phyloP scores from a whole-genome alignment of 2,329 filamentous ascomycete species.

The Zarea fungicola region DNA sequence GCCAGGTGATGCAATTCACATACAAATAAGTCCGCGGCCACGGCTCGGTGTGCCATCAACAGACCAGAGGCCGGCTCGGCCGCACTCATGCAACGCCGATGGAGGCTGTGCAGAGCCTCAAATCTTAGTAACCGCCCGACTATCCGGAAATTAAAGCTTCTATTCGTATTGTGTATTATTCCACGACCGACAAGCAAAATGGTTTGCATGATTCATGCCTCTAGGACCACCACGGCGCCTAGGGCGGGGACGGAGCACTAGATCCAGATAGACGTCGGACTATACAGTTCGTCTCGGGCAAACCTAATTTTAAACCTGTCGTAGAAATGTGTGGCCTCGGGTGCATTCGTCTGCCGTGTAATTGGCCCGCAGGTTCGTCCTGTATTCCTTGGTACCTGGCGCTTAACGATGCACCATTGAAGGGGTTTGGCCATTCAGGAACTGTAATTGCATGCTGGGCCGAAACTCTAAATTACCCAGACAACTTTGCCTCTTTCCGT shows the following conservation, averaged over 20 bases:
- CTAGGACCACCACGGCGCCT: not conserved
- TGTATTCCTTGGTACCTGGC: not conserved
- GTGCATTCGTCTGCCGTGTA: no score
- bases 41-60: no score
- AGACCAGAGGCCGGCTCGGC: not conserved
- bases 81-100: conserved; percentile 2
- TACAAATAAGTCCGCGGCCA: no score
- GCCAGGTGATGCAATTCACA: no score
- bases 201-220: not conserved
- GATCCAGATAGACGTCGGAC: no score
- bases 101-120: conserved; percentile 12
- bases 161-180: conserved; percentile 2
- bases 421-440: not conserved
- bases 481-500: not conserved
- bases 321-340: no score
- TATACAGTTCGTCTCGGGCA: no score
- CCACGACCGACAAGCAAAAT: not conserved
- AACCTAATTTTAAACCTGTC: no score
- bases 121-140: conserved; percentile 10
- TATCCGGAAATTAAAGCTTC: conserved; percentile 1
- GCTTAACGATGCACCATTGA: conserved; percentile 3
- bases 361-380: no score
- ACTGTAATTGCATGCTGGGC: not conserved
- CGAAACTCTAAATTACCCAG: not conserved
- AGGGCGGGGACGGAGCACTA: no score